These are phyloP conservation scores for Ceratorhiza oryzae-sativae DNA, from an alignment of 1,284 basidiomycete species.

Conservation along the genomic window DNA sequence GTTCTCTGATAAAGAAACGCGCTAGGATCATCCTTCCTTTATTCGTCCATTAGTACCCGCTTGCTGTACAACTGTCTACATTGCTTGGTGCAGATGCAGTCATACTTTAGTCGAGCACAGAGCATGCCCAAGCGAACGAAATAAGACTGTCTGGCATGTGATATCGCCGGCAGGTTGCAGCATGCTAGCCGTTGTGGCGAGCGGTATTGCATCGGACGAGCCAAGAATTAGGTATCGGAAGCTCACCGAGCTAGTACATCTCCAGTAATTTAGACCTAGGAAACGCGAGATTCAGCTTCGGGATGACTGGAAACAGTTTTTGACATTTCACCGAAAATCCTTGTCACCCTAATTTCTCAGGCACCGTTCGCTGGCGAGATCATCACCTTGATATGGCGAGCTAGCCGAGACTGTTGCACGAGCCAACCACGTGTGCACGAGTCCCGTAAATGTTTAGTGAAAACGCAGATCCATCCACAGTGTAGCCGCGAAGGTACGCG, in stretches of 20 bases:
- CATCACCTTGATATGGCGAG: background rate
- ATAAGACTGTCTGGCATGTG: conserved; percentile 4
- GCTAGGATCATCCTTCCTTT: background rate
- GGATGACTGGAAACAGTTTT: background rate
- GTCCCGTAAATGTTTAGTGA: background rate
- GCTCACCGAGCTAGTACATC: background rate
- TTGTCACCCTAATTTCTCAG: conserved; percentile 16
- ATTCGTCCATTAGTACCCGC: background rate
- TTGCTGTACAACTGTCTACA: background rate
- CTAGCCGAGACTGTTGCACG: background rate
- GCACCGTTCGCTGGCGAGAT: conserved; percentile 2
- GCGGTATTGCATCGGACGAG: background rate
- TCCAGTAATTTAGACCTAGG: background rate
- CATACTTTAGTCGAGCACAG: background rate
- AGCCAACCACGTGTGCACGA: background rate
- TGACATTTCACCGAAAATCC: conserved; percentile 1
- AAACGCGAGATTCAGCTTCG: background rate
- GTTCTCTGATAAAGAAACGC: background rate
- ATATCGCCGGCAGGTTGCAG: background rate
- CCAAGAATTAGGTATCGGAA: background rate
- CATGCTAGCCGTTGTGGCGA: background rate
- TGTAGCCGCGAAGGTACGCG: background rate
- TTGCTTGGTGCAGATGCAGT: background rate
- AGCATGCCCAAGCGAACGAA: background rate
- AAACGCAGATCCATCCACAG: background rate